Evolutionary conservation across 805 yeast genomes (phyloP).

Genomic region (Nakazawaea ishiwadae): DNA sequence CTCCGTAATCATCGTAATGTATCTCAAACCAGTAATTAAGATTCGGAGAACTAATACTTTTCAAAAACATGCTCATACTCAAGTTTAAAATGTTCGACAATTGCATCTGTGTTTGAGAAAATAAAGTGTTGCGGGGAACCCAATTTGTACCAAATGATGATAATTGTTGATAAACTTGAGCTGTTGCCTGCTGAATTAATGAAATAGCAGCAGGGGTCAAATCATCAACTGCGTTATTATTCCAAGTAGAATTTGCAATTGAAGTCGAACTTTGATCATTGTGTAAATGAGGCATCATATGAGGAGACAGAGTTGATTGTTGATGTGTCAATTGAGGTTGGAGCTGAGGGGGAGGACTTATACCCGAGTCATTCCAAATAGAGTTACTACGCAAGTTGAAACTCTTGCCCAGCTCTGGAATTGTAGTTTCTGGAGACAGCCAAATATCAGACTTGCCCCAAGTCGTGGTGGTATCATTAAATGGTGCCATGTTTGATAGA

Average conservation of each 20-base stretch:
- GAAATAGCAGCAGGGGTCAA: background rate
- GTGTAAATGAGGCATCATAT: background rate
- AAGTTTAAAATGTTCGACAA: slow-evolving; percentile 1
- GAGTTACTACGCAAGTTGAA: slow-evolving; percentile 3
- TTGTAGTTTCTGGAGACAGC: background rate
- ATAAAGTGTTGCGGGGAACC: slow-evolving; percentile 4
- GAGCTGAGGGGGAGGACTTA: background rate
- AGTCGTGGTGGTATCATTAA: background rate
- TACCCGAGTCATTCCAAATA: slow-evolving; percentile 2
- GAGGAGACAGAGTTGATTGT: background rate
- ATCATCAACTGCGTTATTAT: background rate
- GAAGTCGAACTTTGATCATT: slow-evolving; percentile 1
- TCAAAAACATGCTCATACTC: slow-evolving; percentile 9
- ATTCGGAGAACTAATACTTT: slow-evolving; percentile 6
- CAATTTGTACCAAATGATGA: slow-evolving; percentile 4
- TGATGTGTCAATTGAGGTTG: background rate
- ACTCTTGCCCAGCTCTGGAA: background rate
- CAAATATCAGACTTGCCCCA: slow-evolving; percentile 5
- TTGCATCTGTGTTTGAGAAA: slow-evolving; percentile 1
- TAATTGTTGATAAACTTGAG: slow-evolving; percentile 7
- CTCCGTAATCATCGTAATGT: slow-evolving; percentile 11
- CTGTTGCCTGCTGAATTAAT: slow-evolving; percentile 10
- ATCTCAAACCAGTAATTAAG: slow-evolving; percentile 7
- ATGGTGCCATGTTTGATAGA: background rate
- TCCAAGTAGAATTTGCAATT: background rate